Evolutionary conservation across 805 yeast species (phyloP).

Genomic region (Monosporozyma unispora): DNA sequence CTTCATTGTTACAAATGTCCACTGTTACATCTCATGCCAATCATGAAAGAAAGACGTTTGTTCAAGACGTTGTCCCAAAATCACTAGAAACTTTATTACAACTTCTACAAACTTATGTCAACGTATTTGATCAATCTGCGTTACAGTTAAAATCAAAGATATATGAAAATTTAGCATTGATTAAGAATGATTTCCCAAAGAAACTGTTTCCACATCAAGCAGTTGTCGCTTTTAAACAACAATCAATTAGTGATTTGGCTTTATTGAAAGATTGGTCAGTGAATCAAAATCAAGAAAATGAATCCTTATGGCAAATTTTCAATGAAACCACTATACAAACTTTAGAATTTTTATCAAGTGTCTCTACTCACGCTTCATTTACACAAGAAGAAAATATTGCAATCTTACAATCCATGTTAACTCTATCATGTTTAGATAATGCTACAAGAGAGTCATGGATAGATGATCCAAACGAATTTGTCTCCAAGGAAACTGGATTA

Average conservation of each 20-base stretch:
- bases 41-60: slow-evolving; percentile 12
- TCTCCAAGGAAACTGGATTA: slow-evolving; percentile 67
- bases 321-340: slow-evolving; percentile 17
- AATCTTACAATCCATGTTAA: slow-evolving; percentile 28
- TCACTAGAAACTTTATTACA: slow-evolving; percentile 10
- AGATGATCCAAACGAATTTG: slow-evolving; percentile 58
- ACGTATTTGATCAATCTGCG: slow-evolving; percentile 3
- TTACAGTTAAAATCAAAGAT: slow-evolving; percentile 12
- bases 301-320: slow-evolving; percentile 5
- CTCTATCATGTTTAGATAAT: slow-evolving; percentile 35
- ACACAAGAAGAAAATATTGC: slow-evolving; percentile 5
- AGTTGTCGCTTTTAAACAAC: slow-evolving; percentile 6
- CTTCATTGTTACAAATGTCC: slow-evolving; percentile 45
- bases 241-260: slow-evolving; percentile 14
- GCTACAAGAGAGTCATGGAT: slow-evolving; percentile 41
- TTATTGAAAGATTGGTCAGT: slow-evolving; percentile 2
- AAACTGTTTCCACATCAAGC: slow-evolving; percentile 12
- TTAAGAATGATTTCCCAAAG: slow-evolving; percentile 19
- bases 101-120: slow-evolving; percentile 5
- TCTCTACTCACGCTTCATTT: slow-evolving; percentile 8
- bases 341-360: slow-evolving; percentile 15
- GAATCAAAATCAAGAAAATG: not conserved
- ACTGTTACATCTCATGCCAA: slow-evolving; percentile 14
- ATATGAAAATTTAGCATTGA: slow-evolving; percentile 17
- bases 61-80: slow-evolving; percentile 13